Base-by-base conservation (phyloP, 1,284 basidiomycete genomes). In the Ustilago shanxiensis region DNA sequence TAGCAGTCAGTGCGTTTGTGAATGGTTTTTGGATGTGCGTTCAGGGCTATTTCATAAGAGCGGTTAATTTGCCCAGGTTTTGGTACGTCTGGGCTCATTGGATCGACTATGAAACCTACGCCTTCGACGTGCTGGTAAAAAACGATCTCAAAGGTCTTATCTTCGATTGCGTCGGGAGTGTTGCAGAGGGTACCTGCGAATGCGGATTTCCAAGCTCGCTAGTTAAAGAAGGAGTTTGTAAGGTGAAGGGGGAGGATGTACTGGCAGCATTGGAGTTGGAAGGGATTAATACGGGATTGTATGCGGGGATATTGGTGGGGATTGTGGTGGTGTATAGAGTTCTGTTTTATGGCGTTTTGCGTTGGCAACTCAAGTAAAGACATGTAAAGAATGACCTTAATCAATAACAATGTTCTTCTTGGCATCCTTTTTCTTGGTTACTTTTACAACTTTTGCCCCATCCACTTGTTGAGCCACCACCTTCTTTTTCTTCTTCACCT, bases 11-110 rank as follows among this genome's bases (percentile, higher is more conserved):
- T 20, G 87, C 88, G 1, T 91, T 91, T 79, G 69, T 89, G 41
- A 91, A 91, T 77, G 90, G 90, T 0, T 89, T 91, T 68, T 91
- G 90, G 90, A 91, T 91, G 90, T 87, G 87, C 65, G 69, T 74
- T 0, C 68, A 76, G 37, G 72, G 81, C 13, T 82, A 79, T 67
- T 85, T 86, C 82, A 89, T 91, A 0, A 84, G 88, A 5, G 51
- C 62, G 2, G 72, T 53, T n/a, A 89, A 88, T n/a, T 86, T 91
- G 10, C 90, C 90, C 0, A 81, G 87, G 0, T 91, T 90, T 81
- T 91, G 90, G 90, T 89, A 88, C 79, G 89, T 88, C 75, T 89
- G 88, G 61, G 89, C 89, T 70, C 90, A 90, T 77, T 90, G 86
- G 68, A 86, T 75, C 56, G 66, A 66, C 47, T 74, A 75, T 64